Conservation (phyloP, 495 filamentous ascomycete species). For the Parathielavia appendiculata region DNA sequence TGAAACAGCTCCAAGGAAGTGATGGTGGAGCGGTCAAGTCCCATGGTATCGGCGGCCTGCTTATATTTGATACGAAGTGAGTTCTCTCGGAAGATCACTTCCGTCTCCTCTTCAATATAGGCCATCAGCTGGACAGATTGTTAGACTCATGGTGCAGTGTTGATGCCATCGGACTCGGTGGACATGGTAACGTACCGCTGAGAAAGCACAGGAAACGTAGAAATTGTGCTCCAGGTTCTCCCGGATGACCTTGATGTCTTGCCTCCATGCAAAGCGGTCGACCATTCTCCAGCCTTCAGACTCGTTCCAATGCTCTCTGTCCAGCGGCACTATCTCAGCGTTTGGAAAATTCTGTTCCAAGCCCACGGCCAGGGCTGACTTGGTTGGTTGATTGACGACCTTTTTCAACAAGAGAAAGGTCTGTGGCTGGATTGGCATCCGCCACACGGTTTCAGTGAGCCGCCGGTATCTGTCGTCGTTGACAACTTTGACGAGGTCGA, state of each 20-base stretch:
- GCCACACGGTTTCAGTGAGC: constrained; percentile 56
- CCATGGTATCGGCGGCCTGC: constrained; percentile 89
- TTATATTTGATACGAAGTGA: constrained; percentile 82
- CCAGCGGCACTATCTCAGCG: constrained; percentile 56
- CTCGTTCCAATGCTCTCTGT: constrained; percentile 88
- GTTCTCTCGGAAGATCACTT: constrained; percentile 62
- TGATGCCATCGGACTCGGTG: not conserved
- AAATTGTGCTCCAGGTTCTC: constrained; percentile 76
- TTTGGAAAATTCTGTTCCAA: constrained; percentile 64
- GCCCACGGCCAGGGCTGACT: constrained; percentile 56
- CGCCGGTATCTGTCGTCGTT: constrained; percentile 74
- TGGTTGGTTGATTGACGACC: constrained; percentile 58
- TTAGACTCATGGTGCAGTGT: not conserved
- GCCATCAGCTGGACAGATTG: constrained; percentile 58
- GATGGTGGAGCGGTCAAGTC: constrained; percentile 84
- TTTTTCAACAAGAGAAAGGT: constrained; percentile 41
- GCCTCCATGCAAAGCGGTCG: constrained; percentile 66
- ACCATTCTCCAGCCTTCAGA: constrained; percentile 71
- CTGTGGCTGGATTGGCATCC: constrained; percentile 46
- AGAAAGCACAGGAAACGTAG: constrained; percentile 83
- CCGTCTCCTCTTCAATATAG: constrained; percentile 64
- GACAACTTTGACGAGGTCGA: constrained; percentile 49
- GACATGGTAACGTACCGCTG: constrained; percentile 57
- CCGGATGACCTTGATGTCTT: constrained; percentile 74
- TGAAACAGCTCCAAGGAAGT: constrained; percentile 83